A percentile compares a stretch with the other conserved stretches of the same genome.
Conservation (phyloP, 2,329 filamentous ascomycete genomes). For the Beauveria australis region DNA sequence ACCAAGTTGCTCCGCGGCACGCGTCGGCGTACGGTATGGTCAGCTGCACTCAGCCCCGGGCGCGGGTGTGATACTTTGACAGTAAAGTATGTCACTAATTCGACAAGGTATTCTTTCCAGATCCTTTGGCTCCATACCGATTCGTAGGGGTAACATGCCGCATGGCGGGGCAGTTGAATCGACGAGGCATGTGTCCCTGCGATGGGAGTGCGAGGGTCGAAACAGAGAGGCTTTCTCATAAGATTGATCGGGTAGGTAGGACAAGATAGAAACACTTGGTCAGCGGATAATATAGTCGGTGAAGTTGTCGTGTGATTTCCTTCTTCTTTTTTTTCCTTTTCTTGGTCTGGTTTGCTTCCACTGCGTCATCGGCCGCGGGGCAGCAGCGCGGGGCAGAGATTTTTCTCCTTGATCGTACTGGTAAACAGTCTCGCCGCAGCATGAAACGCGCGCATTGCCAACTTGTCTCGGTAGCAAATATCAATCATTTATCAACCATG, state of each 20-base stretch:
- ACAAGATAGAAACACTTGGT: background rate
- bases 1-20: too few relatives aligned
- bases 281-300: background rate
- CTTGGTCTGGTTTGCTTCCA: background rate
- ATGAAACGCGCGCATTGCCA: background rate
- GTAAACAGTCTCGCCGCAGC: background rate
- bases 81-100: too few relatives aligned
- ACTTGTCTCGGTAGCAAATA: background rate
- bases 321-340: too few relatives aligned
- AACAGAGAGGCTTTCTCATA: too few relatives aligned
- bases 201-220: background rate
- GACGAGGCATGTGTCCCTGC: background rate
- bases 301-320: background rate
- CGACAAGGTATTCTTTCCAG: too few relatives aligned
- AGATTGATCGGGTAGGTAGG: too few relatives aligned
- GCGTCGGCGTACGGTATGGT: too few relatives aligned
- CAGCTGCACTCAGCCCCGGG: too few relatives aligned
- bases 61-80: too few relatives aligned
- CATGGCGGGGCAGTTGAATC: background rate
- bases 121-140: too few relatives aligned
- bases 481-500: background rate
- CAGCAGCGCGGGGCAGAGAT: conserved; percentile 1
- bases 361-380: background rate
- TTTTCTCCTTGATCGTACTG: background rate
- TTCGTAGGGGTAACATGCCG: too few relatives aligned